Evolutionary conservation across 768 basidiomycete genomes (phyloP).

Genomic region (Suillus alpinus): DNA sequence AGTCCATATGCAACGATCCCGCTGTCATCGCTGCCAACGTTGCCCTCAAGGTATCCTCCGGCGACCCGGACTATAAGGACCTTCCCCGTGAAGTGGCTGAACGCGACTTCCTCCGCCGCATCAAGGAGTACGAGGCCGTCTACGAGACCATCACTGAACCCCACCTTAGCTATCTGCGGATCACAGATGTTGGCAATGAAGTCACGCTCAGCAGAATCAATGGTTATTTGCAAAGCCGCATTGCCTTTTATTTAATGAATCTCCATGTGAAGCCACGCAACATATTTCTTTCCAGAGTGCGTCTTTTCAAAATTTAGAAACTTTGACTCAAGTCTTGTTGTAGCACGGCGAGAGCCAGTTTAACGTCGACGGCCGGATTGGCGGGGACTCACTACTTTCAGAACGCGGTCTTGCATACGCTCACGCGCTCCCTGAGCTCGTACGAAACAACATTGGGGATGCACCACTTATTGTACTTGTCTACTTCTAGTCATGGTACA

Average conservation of each 20-base stretch:
- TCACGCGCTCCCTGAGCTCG: constrained; percentile 77
- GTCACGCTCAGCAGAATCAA: constrained; percentile 85
- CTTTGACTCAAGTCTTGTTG: constrained; percentile 8
- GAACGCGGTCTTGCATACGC: constrained; percentile 84
- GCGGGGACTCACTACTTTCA: constrained; percentile 92
- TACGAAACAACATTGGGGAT: constrained; percentile 89
- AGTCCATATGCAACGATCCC: constrained; percentile 93
- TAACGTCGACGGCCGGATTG: constrained; percentile 95
- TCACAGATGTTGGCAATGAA: constrained; percentile 89
- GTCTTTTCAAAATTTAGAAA: constrained; percentile 21
- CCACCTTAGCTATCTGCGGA: constrained; percentile 84
- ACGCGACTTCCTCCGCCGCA: constrained; percentile 86
- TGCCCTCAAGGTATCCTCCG: constrained; percentile 91
- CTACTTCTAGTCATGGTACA: background rate
- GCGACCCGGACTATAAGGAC: constrained; percentile 97
- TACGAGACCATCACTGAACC: constrained; percentile 96
- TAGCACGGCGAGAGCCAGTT: constrained; percentile 98
- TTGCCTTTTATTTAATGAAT: constrained; percentile 99
- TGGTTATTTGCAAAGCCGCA: constrained; percentile 94
- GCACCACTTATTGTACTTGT: constrained; percentile 59
- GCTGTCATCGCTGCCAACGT: constrained; percentile 94
- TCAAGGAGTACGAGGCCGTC: constrained; percentile 89
- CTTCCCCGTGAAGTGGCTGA: constrained; percentile 83
- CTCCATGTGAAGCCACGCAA: constrained; percentile 93
- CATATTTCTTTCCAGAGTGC: constrained; percentile 92